These are phyloP conservation scores for Penicillium sp. DNA, from an alignment of 2,329 filamentous ascomycete genomes.

Conservation along the genomic window DNA sequence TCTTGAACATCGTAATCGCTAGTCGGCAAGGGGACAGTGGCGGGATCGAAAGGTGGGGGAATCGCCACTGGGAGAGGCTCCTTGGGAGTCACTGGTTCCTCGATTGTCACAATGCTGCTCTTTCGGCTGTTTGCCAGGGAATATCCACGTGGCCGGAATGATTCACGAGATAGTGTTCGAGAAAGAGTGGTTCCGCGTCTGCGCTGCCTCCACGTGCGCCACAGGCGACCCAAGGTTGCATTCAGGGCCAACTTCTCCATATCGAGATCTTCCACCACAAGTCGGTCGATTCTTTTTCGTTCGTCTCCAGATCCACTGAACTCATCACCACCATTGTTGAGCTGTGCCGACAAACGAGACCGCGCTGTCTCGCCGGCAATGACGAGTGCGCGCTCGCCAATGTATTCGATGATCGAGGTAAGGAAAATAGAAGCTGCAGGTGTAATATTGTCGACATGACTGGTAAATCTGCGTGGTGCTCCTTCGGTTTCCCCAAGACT, in stretches of 20 bases:
- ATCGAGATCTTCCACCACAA: constrained; percentile 85
- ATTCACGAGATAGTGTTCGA: constrained; percentile 45
- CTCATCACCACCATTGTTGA: constrained; percentile 56
- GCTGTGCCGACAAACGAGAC: constrained; percentile 32
- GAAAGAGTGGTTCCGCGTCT: constrained; percentile 37
- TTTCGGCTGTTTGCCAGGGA: constrained; percentile 35
- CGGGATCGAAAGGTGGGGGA: constrained; percentile 30
- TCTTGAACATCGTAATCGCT: constrained; percentile 51
- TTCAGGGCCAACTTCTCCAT: constrained; percentile 93
- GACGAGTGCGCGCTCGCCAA: constrained; percentile 88
- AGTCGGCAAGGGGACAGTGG: constrained; percentile 34
- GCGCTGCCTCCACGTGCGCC: constrained; percentile 93
- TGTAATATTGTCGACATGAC: constrained; percentile 67
- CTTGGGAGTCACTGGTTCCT: constrained; percentile 28
- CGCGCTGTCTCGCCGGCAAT: constrained; percentile 81
- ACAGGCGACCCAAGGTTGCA: constrained; percentile 80
- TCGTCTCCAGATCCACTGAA: constrained; percentile 48
- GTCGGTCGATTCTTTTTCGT: constrained; percentile 56
- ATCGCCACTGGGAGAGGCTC: constrained; percentile 14
- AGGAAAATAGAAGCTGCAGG: constrained; percentile 94
- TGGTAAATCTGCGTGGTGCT: constrained; percentile 58
- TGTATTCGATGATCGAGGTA: constrained; percentile 88
- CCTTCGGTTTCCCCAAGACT: constrained; percentile 61
- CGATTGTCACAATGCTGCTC: constrained; percentile 39
- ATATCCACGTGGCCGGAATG: constrained; percentile 36